Evolutionary conservation across 1,284 basidiomycete species (phyloP), one percentile per base, ranked within the genome.

Genomic region (Testicularia cyperi): DNA sequence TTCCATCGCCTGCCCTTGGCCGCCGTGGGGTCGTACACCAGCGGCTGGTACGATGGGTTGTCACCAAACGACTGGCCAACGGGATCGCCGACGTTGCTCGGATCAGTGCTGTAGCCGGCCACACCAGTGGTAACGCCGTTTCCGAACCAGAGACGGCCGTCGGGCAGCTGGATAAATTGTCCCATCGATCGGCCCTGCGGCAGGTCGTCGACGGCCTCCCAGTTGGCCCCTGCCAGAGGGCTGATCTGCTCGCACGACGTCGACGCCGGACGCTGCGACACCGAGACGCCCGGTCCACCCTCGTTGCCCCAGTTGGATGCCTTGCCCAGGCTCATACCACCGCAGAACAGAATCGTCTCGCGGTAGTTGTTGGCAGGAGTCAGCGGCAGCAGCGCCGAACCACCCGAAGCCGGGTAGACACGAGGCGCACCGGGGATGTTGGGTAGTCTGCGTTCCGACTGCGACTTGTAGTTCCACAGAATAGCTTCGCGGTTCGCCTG

Each of bases 41-140:
- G 39, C 13, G 61, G 61, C 42, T 56, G 42, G 19, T 44, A 58
- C 13, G 49, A 55, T 1, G 70, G 69, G 38, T 70, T 61, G 49
- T 73, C 70, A n/a, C 57, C 65, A 43, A 54, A 77, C 10, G 71
- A 71, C 31, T 75, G 62, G 16, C 75, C 76, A 10, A 75, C 45
- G 6, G 72, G 70, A 23, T 54, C 33, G 22, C 70, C 70, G 3
- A 31, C 46, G 21, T 47, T 24, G 26, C 63, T 44, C 2, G 64
- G 49, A 30, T 68, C 42, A 33, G 53, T 55, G 26, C 38, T 68
- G 53, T 71, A 72, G 28, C 69, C 70, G 10, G 66, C 69, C 8
- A 66, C 67, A 25, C 70, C 70, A 10, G 54, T 72, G n/a, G 45
- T 63, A 28, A 58, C 69, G 21, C 70, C 70, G 39, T 70, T 72